Evolutionary conservation across 306 rosid species (phyloP).

Genomic region (Phaseolus lunatus): DNA sequence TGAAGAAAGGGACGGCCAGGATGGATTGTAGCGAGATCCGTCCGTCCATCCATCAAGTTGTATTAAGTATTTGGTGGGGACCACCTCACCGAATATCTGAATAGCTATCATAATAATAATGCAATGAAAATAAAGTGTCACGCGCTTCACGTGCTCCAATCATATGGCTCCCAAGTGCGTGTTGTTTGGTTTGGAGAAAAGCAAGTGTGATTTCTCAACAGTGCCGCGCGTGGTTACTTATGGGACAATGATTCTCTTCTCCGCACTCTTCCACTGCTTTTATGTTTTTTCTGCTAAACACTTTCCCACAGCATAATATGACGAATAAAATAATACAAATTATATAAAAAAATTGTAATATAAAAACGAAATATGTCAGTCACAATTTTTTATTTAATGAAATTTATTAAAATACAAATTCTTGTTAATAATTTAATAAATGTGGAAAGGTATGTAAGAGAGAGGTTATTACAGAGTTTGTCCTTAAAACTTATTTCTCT

Average conservation of each 20-base stretch:
- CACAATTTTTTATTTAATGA: too few relatives aligned
- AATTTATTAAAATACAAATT: too few relatives aligned
- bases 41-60: neutral
- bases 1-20: conserved; percentile 43
- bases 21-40: conserved; percentile 35
- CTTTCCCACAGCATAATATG: neutral
- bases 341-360: too few relatives aligned
- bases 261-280: neutral
- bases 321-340: neutral
- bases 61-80: conserved; percentile 35
- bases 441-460: too few relatives aligned
- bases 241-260: conserved; percentile 45
- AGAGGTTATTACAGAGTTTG: too few relatives aligned
- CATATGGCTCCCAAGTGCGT: conserved; percentile 42
- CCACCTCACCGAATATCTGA: conserved; percentile 40
- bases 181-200: conserved; percentile 5
- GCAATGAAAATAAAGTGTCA: conserved; percentile 42
- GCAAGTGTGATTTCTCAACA: conserved; percentile 6
- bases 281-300: neutral
- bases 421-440: too few relatives aligned
- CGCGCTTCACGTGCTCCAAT: conserved; percentile 60
- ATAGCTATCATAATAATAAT: conserved; percentile 21
- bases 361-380: too few relatives aligned
- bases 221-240: conserved; percentile 46
- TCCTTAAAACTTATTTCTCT: too few relatives aligned